Percentiles rank a stretch among this genome's conserved stretches.
These are phyloP conservation scores for Chamaecyparis obtusa DNA, from an alignment of 75 land plant species.

Conservation along the genomic window DNA sequence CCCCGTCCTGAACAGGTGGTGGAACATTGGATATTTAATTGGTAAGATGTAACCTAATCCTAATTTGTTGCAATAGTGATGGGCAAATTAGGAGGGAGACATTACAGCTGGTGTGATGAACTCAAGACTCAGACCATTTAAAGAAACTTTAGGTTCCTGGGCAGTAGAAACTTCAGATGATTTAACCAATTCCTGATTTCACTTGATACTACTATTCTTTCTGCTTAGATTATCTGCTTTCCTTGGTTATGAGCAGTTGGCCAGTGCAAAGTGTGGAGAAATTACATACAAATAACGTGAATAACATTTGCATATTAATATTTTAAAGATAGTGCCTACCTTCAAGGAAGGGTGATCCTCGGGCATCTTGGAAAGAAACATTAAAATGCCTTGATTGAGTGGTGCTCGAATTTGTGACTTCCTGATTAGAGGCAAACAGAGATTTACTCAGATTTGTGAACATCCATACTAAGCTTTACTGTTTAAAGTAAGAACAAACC, in stretches of 20 bases:
- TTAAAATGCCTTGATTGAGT: not conserved
- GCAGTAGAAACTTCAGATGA: not conserved
- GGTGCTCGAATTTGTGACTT: not conserved
- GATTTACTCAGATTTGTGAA: not conserved
- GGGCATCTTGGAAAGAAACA: not conserved
- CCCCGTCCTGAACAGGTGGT: too few species aligned
- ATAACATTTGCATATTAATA: not conserved
- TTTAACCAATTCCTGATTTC: not conserved
- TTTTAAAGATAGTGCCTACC: not conserved
- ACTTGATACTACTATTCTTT: slow-evolving; percentile 2
- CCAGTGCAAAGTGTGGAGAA: not conserved
- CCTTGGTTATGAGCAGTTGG: not conserved
- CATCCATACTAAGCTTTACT: not conserved
- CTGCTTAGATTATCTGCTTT: slow-evolving; percentile 3
- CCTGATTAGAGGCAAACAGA: not conserved
- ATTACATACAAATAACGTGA: not conserved
- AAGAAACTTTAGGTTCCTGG: not conserved
- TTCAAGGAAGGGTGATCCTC: not conserved
- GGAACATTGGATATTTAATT: too few species aligned
- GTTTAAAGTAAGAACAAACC: not conserved
- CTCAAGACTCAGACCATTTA: not conserved
- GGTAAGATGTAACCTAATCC: too few species aligned
- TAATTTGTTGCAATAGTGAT: too few species aligned
- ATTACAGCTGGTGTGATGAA: not conserved
- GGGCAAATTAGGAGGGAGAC: too few species aligned